Evolutionary conservation across 1,139 yeast species (phyloP), one percentile per base, ranked within the genome.

Genomic region (Pichia sp.): DNA sequence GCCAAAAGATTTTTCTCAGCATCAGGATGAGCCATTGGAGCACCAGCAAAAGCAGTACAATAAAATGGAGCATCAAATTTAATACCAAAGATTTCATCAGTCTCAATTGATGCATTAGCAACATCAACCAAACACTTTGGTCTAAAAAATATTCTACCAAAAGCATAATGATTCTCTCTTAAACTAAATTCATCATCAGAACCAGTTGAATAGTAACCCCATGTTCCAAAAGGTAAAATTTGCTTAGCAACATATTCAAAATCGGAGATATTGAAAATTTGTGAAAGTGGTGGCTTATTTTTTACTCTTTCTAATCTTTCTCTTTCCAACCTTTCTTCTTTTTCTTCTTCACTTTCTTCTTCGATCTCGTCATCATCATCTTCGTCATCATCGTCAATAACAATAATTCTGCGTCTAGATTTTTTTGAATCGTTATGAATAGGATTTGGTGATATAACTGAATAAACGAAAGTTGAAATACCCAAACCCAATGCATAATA

Each of bases 11-110:
- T 76, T 43, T 68, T 67, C 59, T 83, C 88, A 1, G 86, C 88
- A 40, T 80, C 83, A 0, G 76, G 75, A 56, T 77, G 79, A 1
- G 86, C 87, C 66, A 80, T 70, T 50, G 70, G 73, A 41, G 85
- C 84, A 57, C 81, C 76, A 0, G 86, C 87, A 36, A 83, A 75
- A 0, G 88, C 86, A 10, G 86, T 78, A 46, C 81, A 71, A 51
- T 83, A 84, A 54, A 82, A 73, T 7, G 89, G 89, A 3, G 75
- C 68, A 25, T 66, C 62, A 29, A 70, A 67, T 34, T 64, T 60
- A 32, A 62, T 52, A 25, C 81, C 81, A 44, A 76, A 66, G 57
- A 78, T 66, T 3, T 64, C 60, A 2, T 64, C 59, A 8, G 78
- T 70, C 27, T 66, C 56, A 11, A 71, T 58, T 46, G 70, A 70